Evolutionary conservation across 2,329 filamentous ascomycete genomes (phyloP).

Genomic region (Pseudogymnoascus verrucosus): DNA sequence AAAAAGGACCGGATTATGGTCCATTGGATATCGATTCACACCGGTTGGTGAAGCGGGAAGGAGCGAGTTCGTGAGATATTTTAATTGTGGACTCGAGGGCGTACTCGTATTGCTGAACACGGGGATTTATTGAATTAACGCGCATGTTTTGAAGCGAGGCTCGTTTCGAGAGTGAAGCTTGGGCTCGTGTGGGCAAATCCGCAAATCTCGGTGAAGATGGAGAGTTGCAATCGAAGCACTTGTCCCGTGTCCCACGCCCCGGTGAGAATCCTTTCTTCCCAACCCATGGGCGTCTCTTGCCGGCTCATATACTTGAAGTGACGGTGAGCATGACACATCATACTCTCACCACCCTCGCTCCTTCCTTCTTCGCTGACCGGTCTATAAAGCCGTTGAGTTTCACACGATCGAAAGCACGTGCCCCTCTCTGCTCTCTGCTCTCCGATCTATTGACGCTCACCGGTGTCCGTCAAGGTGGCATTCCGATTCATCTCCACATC

Average conservation of each 20-base stretch:
- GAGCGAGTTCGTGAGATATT: background rate
- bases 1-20: background rate
- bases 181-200: background rate
- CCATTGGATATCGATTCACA: background rate
- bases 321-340: background rate
- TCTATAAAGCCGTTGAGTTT: background rate
- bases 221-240: background rate
- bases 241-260: background rate
- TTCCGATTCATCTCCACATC: background rate
- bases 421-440: background rate
- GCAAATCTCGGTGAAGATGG: background rate
- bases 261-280: background rate
- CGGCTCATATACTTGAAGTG: background rate
- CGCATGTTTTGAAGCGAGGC: background rate
- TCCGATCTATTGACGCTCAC: background rate
- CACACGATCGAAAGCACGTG: background rate
- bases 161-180: background rate
- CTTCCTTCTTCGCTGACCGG: background rate
- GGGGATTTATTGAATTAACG: background rate
- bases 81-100: background rate
- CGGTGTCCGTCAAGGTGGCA: background rate
- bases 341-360: background rate
- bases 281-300: background rate
- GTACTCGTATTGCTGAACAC: background rate
- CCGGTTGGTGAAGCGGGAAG: background rate